Percentiles rank a stretch among this genome's conserved stretches.
phyloP scores from a whole-genome alignment of 1,139 yeast genomes.

The Scheffersomyces titani region DNA sequence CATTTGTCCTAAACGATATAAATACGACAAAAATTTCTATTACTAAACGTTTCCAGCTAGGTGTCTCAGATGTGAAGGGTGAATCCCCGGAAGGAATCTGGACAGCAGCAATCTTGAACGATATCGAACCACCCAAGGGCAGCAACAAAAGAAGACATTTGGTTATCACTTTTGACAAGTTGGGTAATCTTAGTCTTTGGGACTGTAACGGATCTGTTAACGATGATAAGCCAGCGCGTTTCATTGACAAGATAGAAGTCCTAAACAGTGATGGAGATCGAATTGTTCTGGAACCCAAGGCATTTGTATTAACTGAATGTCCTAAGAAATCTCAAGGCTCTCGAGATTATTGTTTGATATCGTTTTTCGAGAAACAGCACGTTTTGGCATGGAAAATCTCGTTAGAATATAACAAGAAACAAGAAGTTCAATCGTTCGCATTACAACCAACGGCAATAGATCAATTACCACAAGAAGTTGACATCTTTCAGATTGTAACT shows the following conservation, averaged over 20 bases:
- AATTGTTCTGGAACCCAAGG: slow-evolving; percentile 21
- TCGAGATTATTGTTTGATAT: slow-evolving; percentile 23
- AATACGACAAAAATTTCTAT: slow-evolving; percentile 24
- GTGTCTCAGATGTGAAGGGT: slow-evolving; percentile 15
- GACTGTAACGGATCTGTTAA: slow-evolving; percentile 46
- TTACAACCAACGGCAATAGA: slow-evolving; percentile 6
- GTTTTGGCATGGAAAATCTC: slow-evolving; percentile 32
- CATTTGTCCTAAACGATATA: slow-evolving; percentile 31
- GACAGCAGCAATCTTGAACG: slow-evolving; percentile 37
- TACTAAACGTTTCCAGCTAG: slow-evolving; percentile 38
- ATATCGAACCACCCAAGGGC: slow-evolving; percentile 21
- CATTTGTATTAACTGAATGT: slow-evolving; percentile 25
- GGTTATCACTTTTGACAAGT: slow-evolving; percentile 54
- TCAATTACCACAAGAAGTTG: slow-evolving; percentile 19
- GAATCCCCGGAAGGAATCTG: slow-evolving; percentile 21
- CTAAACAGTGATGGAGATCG: slow-evolving; percentile 8
- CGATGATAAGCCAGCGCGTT: slow-evolving; percentile 31
- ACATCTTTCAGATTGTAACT: slow-evolving; percentile 51
- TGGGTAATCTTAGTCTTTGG: slow-evolving; percentile 64
- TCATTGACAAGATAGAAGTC: slow-evolving; percentile 19
- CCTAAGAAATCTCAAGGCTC: slow-evolving; percentile 5
- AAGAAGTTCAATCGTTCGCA: slow-evolving; percentile 12
- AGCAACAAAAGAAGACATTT: slow-evolving; percentile 29
- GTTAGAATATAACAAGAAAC: slow-evolving; percentile 12
- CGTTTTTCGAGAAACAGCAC: slow-evolving; percentile 26